Base-by-base conservation (phyloP, 2,329 filamentous ascomycete genomes). In the Fusarium goolgardi region DNA sequence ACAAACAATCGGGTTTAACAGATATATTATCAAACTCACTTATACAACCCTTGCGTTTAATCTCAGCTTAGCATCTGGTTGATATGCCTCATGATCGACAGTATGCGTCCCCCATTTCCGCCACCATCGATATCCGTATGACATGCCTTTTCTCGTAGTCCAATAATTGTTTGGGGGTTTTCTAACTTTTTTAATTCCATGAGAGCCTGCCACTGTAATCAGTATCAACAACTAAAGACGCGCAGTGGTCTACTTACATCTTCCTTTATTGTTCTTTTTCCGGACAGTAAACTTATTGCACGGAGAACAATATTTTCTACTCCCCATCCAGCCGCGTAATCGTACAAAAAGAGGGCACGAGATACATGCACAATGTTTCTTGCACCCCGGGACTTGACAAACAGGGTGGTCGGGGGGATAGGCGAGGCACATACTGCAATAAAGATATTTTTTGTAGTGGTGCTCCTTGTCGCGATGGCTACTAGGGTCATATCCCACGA, bases 181-280 rank as follows among this genome's bases (percentile, higher is more conserved):
- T 7, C n/a, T 37, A 10, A 37, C 35, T 11, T 20, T 37, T 37
- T 20, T n/a, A 5, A 5, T 37, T 13, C 35, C 35, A 20, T 37
- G 35, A 3, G 18, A 4, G 6, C 35, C 35, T 37, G 4, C 0
- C 5, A n/a, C 7, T 12, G 1, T 37, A 2, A 37, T 37, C n/a
- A 37, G 8, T 20, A 37, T 37, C 10, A 7, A 13, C 4, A 3
- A 3, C 11, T 5, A 8, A 20, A 37, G n/a, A 13, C n/a, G 1
- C 5, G 0, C 0, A 12, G n/a, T 18, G 18, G n/a, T 13, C 1
- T 3, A 20, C 35, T 37, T 37, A 37, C 35, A 37, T 20, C 10
- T 13, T 37, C n/a, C 1, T 3, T 13, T 13, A 11, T 37, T 37
- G 11, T 0, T 20, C 35, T 13, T 37, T 20, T 4, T 20, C 35